Percentiles rank a stretch among this genome's conserved stretches.
Conservation (phyloP, 768 basidiomycete species). For the Pulveroboletus ravenelii region DNA sequence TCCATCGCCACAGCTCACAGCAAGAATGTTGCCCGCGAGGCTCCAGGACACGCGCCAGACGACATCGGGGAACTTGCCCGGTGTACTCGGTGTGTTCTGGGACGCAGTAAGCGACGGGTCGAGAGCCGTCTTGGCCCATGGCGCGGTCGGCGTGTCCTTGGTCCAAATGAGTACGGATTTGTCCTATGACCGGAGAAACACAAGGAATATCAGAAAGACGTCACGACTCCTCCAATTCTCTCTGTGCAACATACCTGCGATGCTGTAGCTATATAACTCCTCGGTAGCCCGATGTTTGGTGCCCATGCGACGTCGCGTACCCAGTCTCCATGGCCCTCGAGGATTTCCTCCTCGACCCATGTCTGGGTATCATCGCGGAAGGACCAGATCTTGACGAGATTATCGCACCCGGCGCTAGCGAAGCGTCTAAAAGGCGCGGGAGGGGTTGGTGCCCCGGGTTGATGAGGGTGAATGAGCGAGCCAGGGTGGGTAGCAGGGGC, state of each 20-base stretch:
- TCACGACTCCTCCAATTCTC: background rate
- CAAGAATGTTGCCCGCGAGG: constrained; percentile 90
- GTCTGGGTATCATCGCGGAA: constrained; percentile 83
- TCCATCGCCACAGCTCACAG: constrained; percentile 96
- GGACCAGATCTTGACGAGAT: constrained; percentile 90
- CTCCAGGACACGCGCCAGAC: constrained; percentile 99
- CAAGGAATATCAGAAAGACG: background rate
- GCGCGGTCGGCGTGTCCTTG: constrained; percentile 65
- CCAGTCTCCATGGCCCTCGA: constrained; percentile 96
- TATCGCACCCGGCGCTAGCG: constrained; percentile 94
- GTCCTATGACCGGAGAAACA: constrained; percentile 43
- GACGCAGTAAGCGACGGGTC: constrained; percentile 59
- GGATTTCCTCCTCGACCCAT: constrained; percentile 86
- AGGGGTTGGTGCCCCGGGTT: constrained; percentile 33
- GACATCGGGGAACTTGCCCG: constrained; percentile 91
- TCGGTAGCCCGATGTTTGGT: constrained; percentile 91
- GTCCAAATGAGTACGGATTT: constrained; percentile 91
- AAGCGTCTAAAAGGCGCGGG: constrained; percentile 80
- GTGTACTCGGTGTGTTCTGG: constrained; percentile 40
- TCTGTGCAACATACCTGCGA: constrained; percentile 56
- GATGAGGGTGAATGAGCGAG: constrained; percentile 72
- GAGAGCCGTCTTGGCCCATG: constrained; percentile 78
- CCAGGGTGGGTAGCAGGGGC: constrained; percentile 87
- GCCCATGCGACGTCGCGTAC: constrained; percentile 99
- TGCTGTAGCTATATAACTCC: constrained; percentile 93